Evolutionary conservation across 75 land plant species (phyloP).

Genomic region (Cryptomeria japonica): DNA sequence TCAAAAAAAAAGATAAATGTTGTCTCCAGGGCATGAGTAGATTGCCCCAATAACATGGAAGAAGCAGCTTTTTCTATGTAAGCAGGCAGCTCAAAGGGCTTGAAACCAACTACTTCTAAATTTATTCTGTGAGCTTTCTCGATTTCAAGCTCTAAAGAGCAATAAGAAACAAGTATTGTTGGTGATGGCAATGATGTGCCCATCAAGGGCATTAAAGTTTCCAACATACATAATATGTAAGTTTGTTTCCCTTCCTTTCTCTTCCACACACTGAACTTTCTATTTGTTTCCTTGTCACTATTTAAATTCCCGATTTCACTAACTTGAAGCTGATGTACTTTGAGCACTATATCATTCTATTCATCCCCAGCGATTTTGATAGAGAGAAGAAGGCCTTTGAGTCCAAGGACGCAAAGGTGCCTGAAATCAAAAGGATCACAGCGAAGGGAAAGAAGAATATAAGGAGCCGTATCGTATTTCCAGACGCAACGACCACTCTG

Average conservation of each 20-base stretch:
- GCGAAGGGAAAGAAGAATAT: constrained; percentile 73
- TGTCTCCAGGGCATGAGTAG: constrained; percentile 38
- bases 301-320: constrained; percentile 34
- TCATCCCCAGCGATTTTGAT: constrained; percentile 31
- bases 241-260: constrained; percentile 82
- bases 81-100: not conserved
- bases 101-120: constrained; percentile 8
- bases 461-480: constrained; percentile 74
- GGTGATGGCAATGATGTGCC: constrained; percentile 92
- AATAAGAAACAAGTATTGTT: constrained; percentile 63
- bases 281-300: not conserved
- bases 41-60: constrained; percentile 32
- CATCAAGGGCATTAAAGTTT: constrained; percentile 79
- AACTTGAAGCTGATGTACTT: constrained; percentile 52
- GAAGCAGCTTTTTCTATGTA: constrained; percentile 27
- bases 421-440: constrained; percentile 84
- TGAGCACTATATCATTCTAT: constrained; percentile 37
- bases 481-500: constrained; percentile 56
- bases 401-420: constrained; percentile 63
- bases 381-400: constrained; percentile 75
- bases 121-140: constrained; percentile 42
- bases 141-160: constrained; percentile 61
- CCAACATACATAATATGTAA: constrained; percentile 57
- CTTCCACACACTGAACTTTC: too few species aligned
- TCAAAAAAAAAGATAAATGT: constrained; percentile 82